phyloP scores from a whole-genome alignment of 768 basidiomycete genomes.

The Tylopilus intermedius region DNA sequence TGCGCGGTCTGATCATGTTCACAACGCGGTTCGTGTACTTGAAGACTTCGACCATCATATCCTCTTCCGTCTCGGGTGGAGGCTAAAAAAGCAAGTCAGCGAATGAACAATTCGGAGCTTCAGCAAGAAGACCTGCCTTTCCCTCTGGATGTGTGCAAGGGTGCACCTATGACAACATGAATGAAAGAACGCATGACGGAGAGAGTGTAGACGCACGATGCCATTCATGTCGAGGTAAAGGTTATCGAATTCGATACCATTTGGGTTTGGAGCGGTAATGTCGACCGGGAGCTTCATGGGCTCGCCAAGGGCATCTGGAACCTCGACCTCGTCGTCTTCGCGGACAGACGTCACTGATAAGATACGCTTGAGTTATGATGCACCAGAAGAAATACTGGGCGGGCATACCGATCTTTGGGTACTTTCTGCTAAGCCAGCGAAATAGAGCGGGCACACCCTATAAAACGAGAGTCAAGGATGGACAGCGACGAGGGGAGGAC shows the following conservation, averaged over 20 bases:
- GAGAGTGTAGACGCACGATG: slow-evolving; percentile 54
- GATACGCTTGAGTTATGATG: background rate
- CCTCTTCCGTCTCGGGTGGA: slow-evolving; percentile 94
- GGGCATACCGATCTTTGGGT: slow-evolving; percentile 87
- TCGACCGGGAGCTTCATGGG: slow-evolving; percentile 72
- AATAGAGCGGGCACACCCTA: slow-evolving; percentile 98
- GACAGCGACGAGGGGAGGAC: background rate
- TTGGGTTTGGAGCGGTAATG: slow-evolving; percentile 82
- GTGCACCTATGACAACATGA: slow-evolving; percentile 59
- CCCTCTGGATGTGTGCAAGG: slow-evolving; percentile 99
- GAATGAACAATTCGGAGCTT: background rate
- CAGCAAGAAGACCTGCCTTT: slow-evolving; percentile 47
- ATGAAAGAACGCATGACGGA: background rate
- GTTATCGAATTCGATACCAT: slow-evolving; percentile 92
- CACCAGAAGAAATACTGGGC: background rate
- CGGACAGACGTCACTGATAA: slow-evolving; percentile 64
- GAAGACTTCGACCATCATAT: slow-evolving; percentile 99
- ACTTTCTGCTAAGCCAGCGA: slow-evolving; percentile 98
- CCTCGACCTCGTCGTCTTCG: slow-evolving; percentile 77
- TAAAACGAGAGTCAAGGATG: slow-evolving; percentile 5
- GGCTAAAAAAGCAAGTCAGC: slow-evolving; percentile 46
- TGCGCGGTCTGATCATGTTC: slow-evolving; percentile 93
- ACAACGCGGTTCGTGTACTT: slow-evolving; percentile 95
- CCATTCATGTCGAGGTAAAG: slow-evolving; percentile 99
- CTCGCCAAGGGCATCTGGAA: slow-evolving; percentile 63